Conservation (phyloP, 129 eudicot genomes). For the Mikania micrantha region DNA sequence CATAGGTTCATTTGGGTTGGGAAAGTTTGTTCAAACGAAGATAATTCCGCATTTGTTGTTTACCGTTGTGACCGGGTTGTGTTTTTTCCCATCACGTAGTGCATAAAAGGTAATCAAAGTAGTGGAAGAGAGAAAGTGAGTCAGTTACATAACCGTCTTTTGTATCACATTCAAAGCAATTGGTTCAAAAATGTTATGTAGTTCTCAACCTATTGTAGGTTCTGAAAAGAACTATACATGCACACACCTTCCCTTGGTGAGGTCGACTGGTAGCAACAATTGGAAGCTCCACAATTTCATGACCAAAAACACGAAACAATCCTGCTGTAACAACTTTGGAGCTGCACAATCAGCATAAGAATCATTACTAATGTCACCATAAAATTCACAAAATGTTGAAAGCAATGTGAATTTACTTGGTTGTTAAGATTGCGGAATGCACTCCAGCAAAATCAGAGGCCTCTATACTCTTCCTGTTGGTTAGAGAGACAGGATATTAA, state of each 20-base stretch:
- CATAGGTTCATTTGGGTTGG: too few species aligned
- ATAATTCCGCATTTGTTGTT: too few species aligned
- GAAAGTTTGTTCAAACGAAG: too few species aligned
- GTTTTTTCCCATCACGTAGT: too few species aligned
- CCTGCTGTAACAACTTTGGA: constrained; percentile 76
- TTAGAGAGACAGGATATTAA: neutral
- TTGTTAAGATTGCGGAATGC: constrained; percentile 67
- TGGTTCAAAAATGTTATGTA: too few species aligned
- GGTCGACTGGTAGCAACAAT: constrained; percentile 66
- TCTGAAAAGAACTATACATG: too few species aligned
- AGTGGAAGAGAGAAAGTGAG: too few species aligned
- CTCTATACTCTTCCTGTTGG: constrained; percentile 45
- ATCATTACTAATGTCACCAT: neutral
- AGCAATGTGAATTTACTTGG: constrained; percentile 41
- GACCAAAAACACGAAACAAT: constrained; percentile 65
- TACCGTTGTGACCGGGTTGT: too few species aligned
- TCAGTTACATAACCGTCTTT: too few species aligned
- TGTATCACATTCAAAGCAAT: too few species aligned
- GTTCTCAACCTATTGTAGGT: too few species aligned
- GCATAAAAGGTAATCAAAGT: too few species aligned
- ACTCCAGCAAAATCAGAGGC: constrained; percentile 71
- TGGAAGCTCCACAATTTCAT: constrained; percentile 71
- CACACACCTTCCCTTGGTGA: constrained; percentile 49
- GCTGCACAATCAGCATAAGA: constrained; percentile 38
- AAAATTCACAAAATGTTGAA: neutral